phyloP scores from a whole-genome alignment of 768 basidiomycete species.

The Naematelia aurantialba region DNA sequence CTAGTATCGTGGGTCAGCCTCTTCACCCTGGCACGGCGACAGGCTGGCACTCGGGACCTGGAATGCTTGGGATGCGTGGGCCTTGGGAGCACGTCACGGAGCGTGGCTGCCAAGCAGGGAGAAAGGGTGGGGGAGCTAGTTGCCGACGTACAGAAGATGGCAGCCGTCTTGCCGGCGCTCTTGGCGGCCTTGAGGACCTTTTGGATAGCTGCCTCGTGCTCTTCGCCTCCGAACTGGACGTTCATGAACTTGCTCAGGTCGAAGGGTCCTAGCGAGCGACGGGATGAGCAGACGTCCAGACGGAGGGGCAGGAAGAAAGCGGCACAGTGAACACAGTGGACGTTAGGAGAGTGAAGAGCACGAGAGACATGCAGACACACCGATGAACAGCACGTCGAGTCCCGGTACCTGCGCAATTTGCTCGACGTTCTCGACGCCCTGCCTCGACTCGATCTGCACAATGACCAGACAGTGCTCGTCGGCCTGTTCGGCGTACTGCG shows the following conservation, averaged over 20 bases:
- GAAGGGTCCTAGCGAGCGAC: slow-evolving; percentile 37
- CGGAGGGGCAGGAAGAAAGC: slow-evolving; percentile 23
- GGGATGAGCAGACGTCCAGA: slow-evolving; percentile 28
- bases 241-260: slow-evolving; percentile 48
- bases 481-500: slow-evolving; percentile 42
- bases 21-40: too few relatives aligned
- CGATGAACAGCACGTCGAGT: slow-evolving; percentile 50
- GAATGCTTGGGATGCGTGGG: too few relatives aligned
- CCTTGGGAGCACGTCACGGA: too few relatives aligned
- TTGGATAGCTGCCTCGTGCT: slow-evolving; percentile 49
- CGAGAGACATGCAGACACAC: slow-evolving; percentile 17
- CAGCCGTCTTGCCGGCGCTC: slow-evolving; percentile 46
- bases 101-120: too few relatives aligned
- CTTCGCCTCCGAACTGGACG: slow-evolving; percentile 41
- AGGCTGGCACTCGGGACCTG: too few relatives aligned
- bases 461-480: slow-evolving; percentile 46
- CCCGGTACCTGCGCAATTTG: slow-evolving; percentile 48
- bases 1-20: slow-evolving; percentile 19
- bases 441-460: slow-evolving; percentile 49
- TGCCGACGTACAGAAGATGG: slow-evolving; percentile 48
- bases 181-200: slow-evolving; percentile 46
- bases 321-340: not conserved
- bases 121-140: not conserved
- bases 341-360: not conserved
- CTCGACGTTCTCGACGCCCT: slow-evolving; percentile 47